Evolutionary conservation across 2,329 filamentous ascomycete genomes (phyloP).

Genomic region (Monosporascus sp.): DNA sequence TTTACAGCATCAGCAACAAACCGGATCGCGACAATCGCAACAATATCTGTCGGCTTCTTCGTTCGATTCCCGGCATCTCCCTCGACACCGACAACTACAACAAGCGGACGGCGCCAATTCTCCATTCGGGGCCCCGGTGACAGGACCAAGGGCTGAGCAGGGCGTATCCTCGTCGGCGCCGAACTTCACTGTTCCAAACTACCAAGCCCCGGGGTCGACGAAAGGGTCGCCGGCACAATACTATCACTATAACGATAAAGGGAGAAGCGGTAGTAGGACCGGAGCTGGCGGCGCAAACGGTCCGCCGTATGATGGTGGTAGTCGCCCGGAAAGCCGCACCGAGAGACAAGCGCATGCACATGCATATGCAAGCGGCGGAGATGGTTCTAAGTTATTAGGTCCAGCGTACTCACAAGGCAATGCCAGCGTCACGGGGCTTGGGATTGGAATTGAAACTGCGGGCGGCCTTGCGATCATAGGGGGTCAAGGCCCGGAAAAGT

Average conservation of each 20-base stretch:
- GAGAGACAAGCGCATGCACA: not conserved
- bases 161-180: not conserved
- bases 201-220: not conserved
- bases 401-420: not conserved
- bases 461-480: not conserved
- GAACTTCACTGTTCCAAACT: not conserved
- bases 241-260: not conserved
- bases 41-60: not conserved
- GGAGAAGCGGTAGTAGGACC: not conserved
- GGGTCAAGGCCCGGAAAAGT: slow-evolving; percentile 1
- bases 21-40: not conserved
- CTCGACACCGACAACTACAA: not conserved
- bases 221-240: not conserved
- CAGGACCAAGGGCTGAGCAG: not conserved
- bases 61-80: not conserved
- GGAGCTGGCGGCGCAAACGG: no score
- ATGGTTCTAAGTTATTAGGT: not conserved
- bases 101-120: not conserved
- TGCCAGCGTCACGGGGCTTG: not conserved
- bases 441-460: not conserved
- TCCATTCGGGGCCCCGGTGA: not conserved
- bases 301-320: no score
- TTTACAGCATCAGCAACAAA: not conserved
- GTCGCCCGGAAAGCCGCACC: not conserved
- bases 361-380: not conserved